Evolutionary conservation across 2,329 filamentous ascomycete species (phyloP).

Genomic region (Ambrosiella cleistominuta): DNA sequence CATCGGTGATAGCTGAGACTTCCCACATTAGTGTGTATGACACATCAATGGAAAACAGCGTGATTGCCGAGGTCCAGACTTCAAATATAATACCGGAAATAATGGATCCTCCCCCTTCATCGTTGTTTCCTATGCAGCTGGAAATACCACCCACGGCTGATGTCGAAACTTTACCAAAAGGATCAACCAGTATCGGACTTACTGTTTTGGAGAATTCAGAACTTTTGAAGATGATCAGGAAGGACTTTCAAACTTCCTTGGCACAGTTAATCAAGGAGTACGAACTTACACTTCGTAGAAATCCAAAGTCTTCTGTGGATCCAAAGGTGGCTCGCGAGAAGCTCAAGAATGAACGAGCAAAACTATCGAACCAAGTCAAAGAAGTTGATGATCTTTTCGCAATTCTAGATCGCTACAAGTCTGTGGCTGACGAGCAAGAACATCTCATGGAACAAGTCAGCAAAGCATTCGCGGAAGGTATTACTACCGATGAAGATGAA

Average conservation of each 20-base stretch:
- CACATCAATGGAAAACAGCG: neutral
- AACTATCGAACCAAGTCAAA: slow-evolving; percentile 28
- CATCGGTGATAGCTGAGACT: neutral
- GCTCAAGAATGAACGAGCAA: slow-evolving; percentile 33
- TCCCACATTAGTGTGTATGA: neutral
- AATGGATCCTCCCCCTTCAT: neutral
- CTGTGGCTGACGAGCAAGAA: slow-evolving; percentile 27
- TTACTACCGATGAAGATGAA: slow-evolving; percentile 36
- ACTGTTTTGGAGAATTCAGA: slow-evolving; percentile 18
- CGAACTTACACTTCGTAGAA: slow-evolving; percentile 25
- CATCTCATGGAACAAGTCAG: slow-evolving; percentile 29
- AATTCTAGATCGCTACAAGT: slow-evolving; percentile 26
- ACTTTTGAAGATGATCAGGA: slow-evolving; percentile 21
- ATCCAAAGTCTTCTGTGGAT: slow-evolving; percentile 16
- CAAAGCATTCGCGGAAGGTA: slow-evolving; percentile 31
- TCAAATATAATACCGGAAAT: neutral
- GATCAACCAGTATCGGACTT: neutral
- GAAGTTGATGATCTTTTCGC: slow-evolving; percentile 25
- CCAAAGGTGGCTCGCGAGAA: slow-evolving; percentile 26
- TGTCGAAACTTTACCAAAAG: slow-evolving; percentile 2
- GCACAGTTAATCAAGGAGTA: slow-evolving; percentile 29
- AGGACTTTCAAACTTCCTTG: slow-evolving; percentile 27
- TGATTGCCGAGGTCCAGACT: neutral
- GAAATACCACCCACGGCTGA: neutral
- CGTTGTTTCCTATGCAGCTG: neutral